Percentiles rank a stretch among this genome's conserved stretches.
These are phyloP conservation scores for slime mould (Dictyostelium discoideum) DNA, from an alignment of 78 protist species.

Conservation along the genomic window DNA sequence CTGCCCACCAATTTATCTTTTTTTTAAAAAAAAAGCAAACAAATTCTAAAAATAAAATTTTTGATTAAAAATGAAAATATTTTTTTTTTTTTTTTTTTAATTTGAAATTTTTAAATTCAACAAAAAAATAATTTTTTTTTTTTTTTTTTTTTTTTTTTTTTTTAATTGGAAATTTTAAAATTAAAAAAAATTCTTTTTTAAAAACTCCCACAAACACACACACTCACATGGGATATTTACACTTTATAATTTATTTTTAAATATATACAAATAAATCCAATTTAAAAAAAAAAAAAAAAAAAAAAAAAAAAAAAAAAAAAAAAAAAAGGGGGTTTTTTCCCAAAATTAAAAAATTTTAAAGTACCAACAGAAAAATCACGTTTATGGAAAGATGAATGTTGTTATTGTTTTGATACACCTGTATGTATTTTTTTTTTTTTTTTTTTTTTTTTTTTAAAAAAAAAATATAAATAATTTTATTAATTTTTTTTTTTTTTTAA, in stretches of 20 bases:
- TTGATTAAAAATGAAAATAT: too few species aligned
- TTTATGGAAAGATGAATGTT: conserved; percentile 90
- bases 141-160: too few species aligned
- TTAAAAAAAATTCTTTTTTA: not conserved
- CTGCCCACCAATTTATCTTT: too few species aligned
- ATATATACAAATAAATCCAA: too few species aligned
- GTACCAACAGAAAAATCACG: conserved; percentile 37
- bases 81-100: too few species aligned
- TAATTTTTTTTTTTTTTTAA: not conserved
- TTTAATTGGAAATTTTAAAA: too few species aligned
- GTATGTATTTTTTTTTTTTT: not conserved
- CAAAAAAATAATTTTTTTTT: too few species aligned
- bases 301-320: too few species aligned
- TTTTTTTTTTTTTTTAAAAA: not conserved
- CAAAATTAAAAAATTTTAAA: conserved; percentile 1
- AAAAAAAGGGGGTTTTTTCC: not conserved
- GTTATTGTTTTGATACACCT: conserved; percentile 80
- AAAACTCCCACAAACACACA: not conserved
- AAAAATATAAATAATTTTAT: not conserved
- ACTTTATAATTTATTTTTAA: not conserved
- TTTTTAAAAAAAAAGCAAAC: too few species aligned
- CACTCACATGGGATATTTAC: not conserved
- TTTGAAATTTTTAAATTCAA: too few species aligned
- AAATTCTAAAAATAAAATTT: too few species aligned
- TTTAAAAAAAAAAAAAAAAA: too few species aligned